Base-by-base conservation (phyloP, 2,329 filamentous ascomycete species). In the Coniella vitis region DNA sequence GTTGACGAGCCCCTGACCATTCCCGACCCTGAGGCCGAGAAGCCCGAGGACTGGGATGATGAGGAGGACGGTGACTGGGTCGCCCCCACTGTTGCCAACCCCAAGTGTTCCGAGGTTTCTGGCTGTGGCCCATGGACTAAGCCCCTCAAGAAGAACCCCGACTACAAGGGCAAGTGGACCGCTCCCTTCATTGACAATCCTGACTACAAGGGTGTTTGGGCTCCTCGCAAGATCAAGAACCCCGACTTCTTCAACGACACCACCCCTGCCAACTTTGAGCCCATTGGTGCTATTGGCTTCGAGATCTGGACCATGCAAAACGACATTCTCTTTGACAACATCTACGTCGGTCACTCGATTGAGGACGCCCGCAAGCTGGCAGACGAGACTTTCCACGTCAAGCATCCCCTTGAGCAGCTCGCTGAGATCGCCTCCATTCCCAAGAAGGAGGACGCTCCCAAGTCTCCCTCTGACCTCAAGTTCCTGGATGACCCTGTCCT, bases 301-400 rank as follows among this genome's bases (percentile, higher is more conserved):
- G 93, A 98, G 73, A 91, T 98, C 74, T 98, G 93, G 93, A 97
- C 93, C 63, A 98, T 98, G 93, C 91, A 96, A 74, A 95, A 84
- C 69, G 87, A 96, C 66, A 97, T 98, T 61, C 85, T 96, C 63
- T 97, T 98, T 63, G 89, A 97, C 82, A 98, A 98, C 84, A 94
- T 98, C 78, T 98, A 97, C 81, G 90, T 98, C 67, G 93, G 93
- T 56, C 93, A 98, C 83, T 97, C 91, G 17, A 69, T 93, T 59
- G 89, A 89, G 65, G 93, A 98, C 59, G 93, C 93, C 55, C 83
- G 86, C 69, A 86, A 90, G 74, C 77, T 98, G 64, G 86, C 89
- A 61, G 78, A 86, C 57, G 88, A 95, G 79, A 88, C 89, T 48
- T 98, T 90, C 69, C 84, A 88, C 64, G 72, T 89, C 72, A 98